Evolutionary conservation across 164 flowering plant species (phyloP).

Genomic region (Houttuynia cordata): DNA sequence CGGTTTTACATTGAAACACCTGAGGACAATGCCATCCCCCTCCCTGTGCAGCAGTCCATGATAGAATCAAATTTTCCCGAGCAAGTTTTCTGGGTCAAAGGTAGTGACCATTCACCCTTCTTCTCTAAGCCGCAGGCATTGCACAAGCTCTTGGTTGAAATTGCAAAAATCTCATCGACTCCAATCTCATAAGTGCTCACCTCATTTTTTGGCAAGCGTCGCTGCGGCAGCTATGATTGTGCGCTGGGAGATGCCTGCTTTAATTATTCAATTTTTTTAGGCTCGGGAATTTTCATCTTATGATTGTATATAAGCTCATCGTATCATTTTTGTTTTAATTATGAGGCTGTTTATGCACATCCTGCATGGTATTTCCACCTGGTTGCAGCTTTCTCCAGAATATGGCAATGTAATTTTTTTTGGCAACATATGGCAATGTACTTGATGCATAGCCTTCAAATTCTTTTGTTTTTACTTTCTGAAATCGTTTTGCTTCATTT

Average conservation of each 20-base stretch:
- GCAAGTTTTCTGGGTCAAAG: conserved; percentile 61
- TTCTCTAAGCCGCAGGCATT: conserved; percentile 94
- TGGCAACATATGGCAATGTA: no score
- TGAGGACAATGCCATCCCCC: conserved; percentile 71
- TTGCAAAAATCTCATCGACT: conserved; percentile 36
- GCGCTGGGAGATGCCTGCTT: no score
- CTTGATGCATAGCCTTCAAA: neutral
- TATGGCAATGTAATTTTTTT: no score
- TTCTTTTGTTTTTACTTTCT: no score
- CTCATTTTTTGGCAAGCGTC: neutral
- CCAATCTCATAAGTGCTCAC: neutral
- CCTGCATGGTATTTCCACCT: neutral
- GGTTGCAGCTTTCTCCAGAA: neutral
- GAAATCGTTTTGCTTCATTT: no score
- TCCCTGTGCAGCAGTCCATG: conserved; percentile 60
- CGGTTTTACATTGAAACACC: conserved; percentile 77
- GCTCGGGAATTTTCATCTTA: no score
- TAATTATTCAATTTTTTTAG: no score
- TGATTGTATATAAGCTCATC: neutral
- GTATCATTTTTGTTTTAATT: neutral
- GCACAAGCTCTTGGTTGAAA: conserved; percentile 71
- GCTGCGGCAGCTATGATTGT: neutral
- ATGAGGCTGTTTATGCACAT: neutral
- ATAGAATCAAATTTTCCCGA: conserved; percentile 63
- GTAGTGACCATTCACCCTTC: conserved; percentile 94